Base-by-base conservation (phyloP, 208 protist species). In the Crithidia fasciculata region DNA sequence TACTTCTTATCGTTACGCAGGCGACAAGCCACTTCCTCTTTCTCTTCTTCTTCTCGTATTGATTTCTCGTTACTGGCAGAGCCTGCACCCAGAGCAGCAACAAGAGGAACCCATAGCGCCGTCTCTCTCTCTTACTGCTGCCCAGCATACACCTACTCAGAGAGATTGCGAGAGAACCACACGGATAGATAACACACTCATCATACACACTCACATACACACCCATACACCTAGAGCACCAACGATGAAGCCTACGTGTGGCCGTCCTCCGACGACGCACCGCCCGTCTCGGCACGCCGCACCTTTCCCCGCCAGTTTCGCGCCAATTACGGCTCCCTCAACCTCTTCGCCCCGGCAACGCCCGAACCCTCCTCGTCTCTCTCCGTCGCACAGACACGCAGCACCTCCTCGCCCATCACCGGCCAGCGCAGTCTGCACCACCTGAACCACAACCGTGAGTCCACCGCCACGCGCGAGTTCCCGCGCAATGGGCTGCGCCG, bases 401-500 rank as follows among this genome's bases (percentile, higher is more conserved):
- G 63, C 63, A 0, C 62, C 36, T 56, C 63, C 7, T 59, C 44
- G 16, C 68, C 64, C 66, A 52, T 73, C 55, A 72, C 59, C 16
- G 66, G 74, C 5, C 69, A 69, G 50, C 78, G 57, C 55, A 44
- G 56, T 41, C 61, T 61, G 2, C 64, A 65, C 28, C 58, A 74
- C 39, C 67, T 73, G 60, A 81, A 86, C 75, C 80, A 80, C 73
- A 86, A 88, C 57, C 54, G 44, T 15, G 81, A 90, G 53, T 93
- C 88, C 10, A 84, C 72, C 5, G 70, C 74, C 4, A 92, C 88
- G 5, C 78, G 61, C 4, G 88, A 96, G 78, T 96, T 96, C 50
- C 70, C 83, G 0, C 60, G 50, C 2, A 52, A 65, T 13, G 82
- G 84, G 13, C 69, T 91, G 7, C 91, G 88, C 7, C 85, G 72